Evolutionary conservation across 2,329 filamentous ascomycete species (phyloP).

Genomic region (Epichloe gansuensis): DNA sequence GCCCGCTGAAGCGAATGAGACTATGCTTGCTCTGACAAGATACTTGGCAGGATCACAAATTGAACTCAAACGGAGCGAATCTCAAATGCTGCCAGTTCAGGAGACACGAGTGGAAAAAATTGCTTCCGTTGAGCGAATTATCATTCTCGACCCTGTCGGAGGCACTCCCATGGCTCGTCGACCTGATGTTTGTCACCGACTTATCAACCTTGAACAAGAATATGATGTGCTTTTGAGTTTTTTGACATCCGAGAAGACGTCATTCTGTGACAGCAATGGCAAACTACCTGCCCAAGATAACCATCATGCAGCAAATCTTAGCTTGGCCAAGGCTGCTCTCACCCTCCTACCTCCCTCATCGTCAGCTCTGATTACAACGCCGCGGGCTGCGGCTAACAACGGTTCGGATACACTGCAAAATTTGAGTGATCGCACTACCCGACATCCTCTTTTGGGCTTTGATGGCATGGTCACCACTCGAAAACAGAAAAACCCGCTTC

Average conservation of each 20-base stretch:
- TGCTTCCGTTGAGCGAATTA: constrained; percentile 67
- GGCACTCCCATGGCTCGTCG: constrained; percentile 57
- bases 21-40: constrained; percentile 62
- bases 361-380: constrained; percentile 80
- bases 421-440: constrained; percentile 16
- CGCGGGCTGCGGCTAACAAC: constrained; percentile 57
- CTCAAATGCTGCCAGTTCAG: constrained; percentile 13
- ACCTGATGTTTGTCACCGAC: constrained; percentile 32
- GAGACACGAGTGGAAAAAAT: constrained; percentile 31
- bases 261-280: not conserved
- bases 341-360: constrained; percentile 69
- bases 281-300: constrained; percentile 13
- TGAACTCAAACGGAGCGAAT: constrained; percentile 1
- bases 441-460: constrained; percentile 37
- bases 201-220: constrained; percentile 90
- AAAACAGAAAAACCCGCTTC: constrained; percentile 62
- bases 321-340: constrained; percentile 56
- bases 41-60: constrained; percentile 59
- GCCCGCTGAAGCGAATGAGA: constrained; percentile 40
- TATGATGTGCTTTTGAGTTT: constrained; percentile 56
- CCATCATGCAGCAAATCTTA: constrained; percentile 56
- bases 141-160: constrained; percentile 76
- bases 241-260: constrained; percentile 27
- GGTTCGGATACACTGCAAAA: constrained; percentile 2
- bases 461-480: constrained; percentile 41